Percentiles rank a stretch among this genome's conserved stretches.
Evolutionary conservation across 108 stramenopile genomes (phyloP).

Genomic region (Epipyxis sp.): DNA sequence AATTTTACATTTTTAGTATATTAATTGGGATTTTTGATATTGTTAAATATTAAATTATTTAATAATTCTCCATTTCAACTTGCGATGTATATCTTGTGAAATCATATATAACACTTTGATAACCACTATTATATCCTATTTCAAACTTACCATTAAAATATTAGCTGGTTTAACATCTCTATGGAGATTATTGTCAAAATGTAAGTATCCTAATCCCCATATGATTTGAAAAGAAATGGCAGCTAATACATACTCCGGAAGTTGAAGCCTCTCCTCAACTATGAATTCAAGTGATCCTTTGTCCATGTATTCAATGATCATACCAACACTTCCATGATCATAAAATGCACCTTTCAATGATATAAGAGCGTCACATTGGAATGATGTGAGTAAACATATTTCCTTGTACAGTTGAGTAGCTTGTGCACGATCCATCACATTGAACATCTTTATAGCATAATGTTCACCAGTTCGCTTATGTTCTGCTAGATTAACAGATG

Average conservation of each 20-base stretch:
- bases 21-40: no score
- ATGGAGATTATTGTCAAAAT: slow-evolving; percentile 71
- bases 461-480: slow-evolving; percentile 13
- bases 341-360: slow-evolving; percentile 30
- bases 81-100: no score
- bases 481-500: slow-evolving; percentile 14
- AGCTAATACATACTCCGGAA: slow-evolving; percentile 64
- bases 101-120: slow-evolving; percentile 10
- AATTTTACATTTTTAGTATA: no score
- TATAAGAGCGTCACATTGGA: slow-evolving; percentile 51
- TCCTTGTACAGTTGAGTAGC: slow-evolving; percentile 47
- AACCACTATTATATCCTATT: no score
- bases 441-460: slow-evolving; percentile 50
- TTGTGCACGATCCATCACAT: slow-evolving; percentile 39
- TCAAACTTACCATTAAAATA: slow-evolving; percentile 48
- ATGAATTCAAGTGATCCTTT: slow-evolving; percentile 7
- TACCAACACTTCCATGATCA: slow-evolving; percentile 39
- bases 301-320: slow-evolving; percentile 51
- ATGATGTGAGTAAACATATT: slow-evolving; percentile 32
- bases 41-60: no score
- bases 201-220: slow-evolving; percentile 78
- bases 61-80: no score
- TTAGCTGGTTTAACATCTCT: slow-evolving; percentile 89
- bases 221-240: slow-evolving; percentile 71
- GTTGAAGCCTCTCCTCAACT: slow-evolving; percentile 27